Percentiles rank a stretch among this genome's conserved stretches.
phyloP scores from a whole-genome alignment of 495 filamentous ascomycete genomes.

The Xanthoparmelia taractica region DNA sequence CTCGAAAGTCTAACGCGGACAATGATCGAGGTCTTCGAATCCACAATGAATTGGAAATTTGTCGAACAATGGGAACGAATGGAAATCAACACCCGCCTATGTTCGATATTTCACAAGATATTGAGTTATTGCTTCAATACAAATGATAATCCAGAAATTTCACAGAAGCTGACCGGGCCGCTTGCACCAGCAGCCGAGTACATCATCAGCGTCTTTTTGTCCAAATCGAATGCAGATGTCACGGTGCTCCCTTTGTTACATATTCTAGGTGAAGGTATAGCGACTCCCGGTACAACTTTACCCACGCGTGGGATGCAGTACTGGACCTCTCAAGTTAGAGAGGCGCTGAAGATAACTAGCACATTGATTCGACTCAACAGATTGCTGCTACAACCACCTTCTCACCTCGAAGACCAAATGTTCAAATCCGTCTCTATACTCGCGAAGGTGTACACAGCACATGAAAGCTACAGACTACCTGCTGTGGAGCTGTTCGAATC shows the following conservation, averaged over 20 bases:
- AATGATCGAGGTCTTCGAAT: constrained; percentile 74
- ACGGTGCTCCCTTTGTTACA: constrained; percentile 71
- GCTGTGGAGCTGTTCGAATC: constrained; percentile 63
- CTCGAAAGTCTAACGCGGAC: constrained; percentile 62
- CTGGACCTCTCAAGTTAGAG: constrained; percentile 54
- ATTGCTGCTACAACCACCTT: constrained; percentile 50
- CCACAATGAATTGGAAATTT: constrained; percentile 76
- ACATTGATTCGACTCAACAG: constrained; percentile 62
- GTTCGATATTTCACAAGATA: constrained; percentile 60
- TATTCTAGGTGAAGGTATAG: constrained; percentile 58
- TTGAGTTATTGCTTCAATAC: constrained; percentile 65
- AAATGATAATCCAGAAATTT: constrained; percentile 48
- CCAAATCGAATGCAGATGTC: constrained; percentile 57
- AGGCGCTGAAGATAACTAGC: constrained; percentile 57
- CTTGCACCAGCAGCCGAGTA: constrained; percentile 64
- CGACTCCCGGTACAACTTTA: constrained; percentile 55
- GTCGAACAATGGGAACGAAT: constrained; percentile 55
- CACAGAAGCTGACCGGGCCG: constrained; percentile 53
- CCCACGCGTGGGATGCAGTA: constrained; percentile 49
- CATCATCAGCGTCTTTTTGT: constrained; percentile 67
- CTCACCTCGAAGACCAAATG: constrained; percentile 65
- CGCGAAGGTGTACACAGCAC: constrained; percentile 68
- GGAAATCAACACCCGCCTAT: constrained; percentile 51
- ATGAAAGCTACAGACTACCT: constrained; percentile 55
- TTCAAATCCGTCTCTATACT: constrained; percentile 70